Conservation (phyloP, 345 rosid genomes). For the Excoecaria agallocha region DNA sequence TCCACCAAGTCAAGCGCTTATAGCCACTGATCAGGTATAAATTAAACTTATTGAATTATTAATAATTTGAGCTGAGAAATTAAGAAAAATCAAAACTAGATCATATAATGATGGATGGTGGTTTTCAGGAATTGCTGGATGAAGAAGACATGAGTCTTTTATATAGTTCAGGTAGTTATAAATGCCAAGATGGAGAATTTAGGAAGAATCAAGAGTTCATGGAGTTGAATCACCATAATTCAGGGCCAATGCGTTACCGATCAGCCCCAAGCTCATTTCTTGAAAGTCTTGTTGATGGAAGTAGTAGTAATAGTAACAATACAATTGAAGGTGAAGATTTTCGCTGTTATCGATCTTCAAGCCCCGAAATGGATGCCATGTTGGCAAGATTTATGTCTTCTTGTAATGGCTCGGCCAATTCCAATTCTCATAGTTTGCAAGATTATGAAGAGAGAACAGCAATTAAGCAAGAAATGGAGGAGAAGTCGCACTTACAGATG, state of each 20-base stretch:
- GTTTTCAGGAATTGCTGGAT: slow-evolving; percentile 7
- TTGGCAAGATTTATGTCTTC: slow-evolving; percentile 30
- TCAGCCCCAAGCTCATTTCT: slow-evolving; percentile 49
- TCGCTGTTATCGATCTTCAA: slow-evolving; percentile 33
- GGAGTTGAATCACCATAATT: slow-evolving; percentile 34
- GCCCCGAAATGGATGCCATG: slow-evolving; percentile 47
- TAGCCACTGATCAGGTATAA: not conserved
- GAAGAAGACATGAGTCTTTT: slow-evolving; percentile 43
- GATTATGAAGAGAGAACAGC: slow-evolving; percentile 33
- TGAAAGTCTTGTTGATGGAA: slow-evolving; percentile 26
- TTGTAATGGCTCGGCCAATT: slow-evolving; percentile 31
- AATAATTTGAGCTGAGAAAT: not conserved
- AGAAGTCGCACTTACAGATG: slow-evolving; percentile 15
- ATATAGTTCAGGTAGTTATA: slow-evolving; percentile 30
- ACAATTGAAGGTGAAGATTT: slow-evolving; percentile 27
- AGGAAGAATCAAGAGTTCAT: slow-evolving; percentile 37
- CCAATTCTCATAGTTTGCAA: slow-evolving; percentile 31
- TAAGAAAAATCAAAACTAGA: not conserved
- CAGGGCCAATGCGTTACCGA: slow-evolving; percentile 34
- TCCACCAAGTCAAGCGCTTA: not conserved
- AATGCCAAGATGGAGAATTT: slow-evolving; percentile 36
- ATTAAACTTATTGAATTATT: not conserved
- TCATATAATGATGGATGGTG: not conserved
- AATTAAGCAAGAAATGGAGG: slow-evolving; percentile 41
- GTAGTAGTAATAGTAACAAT: slow-evolving; percentile 10